Evolutionary conservation across 2,329 filamentous ascomycete genomes (phyloP).

Genomic region (Penicillium sumatraense): DNA sequence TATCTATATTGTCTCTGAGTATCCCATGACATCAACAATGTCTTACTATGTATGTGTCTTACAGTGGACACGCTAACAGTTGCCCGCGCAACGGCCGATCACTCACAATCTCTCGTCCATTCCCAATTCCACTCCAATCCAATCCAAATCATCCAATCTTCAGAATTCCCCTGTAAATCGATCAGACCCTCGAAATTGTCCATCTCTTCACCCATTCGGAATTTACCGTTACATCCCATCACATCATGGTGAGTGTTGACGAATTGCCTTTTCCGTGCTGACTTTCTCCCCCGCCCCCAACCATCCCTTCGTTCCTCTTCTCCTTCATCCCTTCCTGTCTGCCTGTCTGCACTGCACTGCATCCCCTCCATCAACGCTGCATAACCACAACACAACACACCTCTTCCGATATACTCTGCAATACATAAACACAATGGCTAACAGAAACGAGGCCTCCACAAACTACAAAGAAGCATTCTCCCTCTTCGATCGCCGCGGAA

Average conservation of each 20-base stretch:
- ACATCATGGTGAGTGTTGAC: constrained; percentile 23
- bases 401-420: neutral
- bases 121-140: constrained; percentile 5
- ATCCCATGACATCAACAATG: neutral
- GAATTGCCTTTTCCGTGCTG: constrained; percentile 14
- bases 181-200: too few species aligned
- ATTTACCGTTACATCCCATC: neutral
- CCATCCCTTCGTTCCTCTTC: constrained; percentile 1
- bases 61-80: constrained; percentile 12
- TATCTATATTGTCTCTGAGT: neutral
- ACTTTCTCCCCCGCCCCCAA: constrained; percentile 9
- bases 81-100: constrained; percentile 29
- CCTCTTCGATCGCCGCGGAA: constrained; percentile 99
- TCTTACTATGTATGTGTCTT: neutral
- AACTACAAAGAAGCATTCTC: constrained; percentile 99
- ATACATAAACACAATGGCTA: constrained; percentile 20
- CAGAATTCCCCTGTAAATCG: too few species aligned
- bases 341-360: constrained; percentile 1
- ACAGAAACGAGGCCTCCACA: constrained; percentile 67
- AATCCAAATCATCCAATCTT: constrained; percentile 4
- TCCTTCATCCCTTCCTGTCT: neutral
- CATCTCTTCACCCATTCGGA: constrained; percentile 1
- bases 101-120: neutral
- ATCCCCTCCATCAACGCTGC: constrained; percentile 5
- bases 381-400: constrained; percentile 2